phyloP scores from a whole-genome alignment of 2,329 filamentous ascomycete species.

The Lecanosticta acicola region DNA sequence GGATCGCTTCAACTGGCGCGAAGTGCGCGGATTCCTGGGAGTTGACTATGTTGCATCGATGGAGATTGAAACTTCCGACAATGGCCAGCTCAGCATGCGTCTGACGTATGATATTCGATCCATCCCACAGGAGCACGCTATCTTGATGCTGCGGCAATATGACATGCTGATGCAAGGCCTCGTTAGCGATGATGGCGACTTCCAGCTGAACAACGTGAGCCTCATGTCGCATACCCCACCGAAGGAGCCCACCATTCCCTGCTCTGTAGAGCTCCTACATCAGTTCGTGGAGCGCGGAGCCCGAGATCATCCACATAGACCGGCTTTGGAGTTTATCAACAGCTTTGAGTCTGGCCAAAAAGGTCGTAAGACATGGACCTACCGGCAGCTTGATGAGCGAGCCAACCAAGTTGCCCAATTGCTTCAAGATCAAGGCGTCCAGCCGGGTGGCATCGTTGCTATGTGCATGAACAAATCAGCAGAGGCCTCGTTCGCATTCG shows the following conservation, averaged over 20 bases:
- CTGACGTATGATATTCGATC: slow-evolving; percentile 61
- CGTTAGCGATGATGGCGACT: slow-evolving; percentile 30
- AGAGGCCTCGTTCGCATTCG: slow-evolving; percentile 74
- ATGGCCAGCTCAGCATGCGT: slow-evolving; percentile 52
- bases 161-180: slow-evolving; percentile 60
- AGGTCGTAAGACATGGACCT: slow-evolving; percentile 61
- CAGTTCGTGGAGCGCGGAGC: slow-evolving; percentile 69
- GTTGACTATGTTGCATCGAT: slow-evolving; percentile 77
- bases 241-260: slow-evolving; percentile 51
- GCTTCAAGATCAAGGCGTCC: slow-evolving; percentile 47
- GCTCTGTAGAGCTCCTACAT: slow-evolving; percentile 61
- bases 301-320: slow-evolving; percentile 48
- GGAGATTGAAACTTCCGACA: slow-evolving; percentile 59
- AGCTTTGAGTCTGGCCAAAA: slow-evolving; percentile 44
- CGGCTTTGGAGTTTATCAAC: slow-evolving; percentile 65
- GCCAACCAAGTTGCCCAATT: slow-evolving; percentile 69
- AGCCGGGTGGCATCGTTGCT: slow-evolving; percentile 60
- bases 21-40: slow-evolving; percentile 60
- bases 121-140: slow-evolving; percentile 63
- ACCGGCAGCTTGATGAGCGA: slow-evolving; percentile 62
- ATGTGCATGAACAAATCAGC: slow-evolving; percentile 81
- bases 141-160: slow-evolving; percentile 63
- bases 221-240: slow-evolving; percentile 58
- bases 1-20: slow-evolving; percentile 48
- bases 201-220: not conserved